Percentiles rank a stretch among this genome's conserved stretches.
phyloP scores from a whole-genome alignment of 805 yeast genomes.

The Blastobotrys attinorum region DNA sequence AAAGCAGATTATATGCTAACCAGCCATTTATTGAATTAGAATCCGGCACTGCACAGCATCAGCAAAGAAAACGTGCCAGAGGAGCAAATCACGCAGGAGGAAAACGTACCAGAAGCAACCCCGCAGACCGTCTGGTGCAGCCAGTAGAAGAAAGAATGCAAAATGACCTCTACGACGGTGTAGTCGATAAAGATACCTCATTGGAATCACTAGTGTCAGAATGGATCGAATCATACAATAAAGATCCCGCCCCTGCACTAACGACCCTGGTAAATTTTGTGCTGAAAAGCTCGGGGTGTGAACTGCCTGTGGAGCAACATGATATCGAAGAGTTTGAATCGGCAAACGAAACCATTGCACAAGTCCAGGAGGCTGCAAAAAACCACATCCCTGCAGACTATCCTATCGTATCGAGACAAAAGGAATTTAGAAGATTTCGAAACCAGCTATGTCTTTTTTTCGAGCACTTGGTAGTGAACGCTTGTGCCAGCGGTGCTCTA shows the following conservation, averaged over 20 bases:
- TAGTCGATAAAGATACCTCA: conserved; percentile 42
- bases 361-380: conserved; percentile 53
- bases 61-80: neutral
- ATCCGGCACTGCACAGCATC: too few species aligned
- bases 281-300: conserved; percentile 65
- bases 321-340: conserved; percentile 66
- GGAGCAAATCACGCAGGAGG: neutral
- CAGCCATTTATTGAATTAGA: too few species aligned
- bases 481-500: conserved; percentile 11
- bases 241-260: conserved; percentile 40
- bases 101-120: neutral
- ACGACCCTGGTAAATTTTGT: conserved; percentile 60
- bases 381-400: conserved; percentile 60
- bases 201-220: conserved; percentile 44
- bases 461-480: conserved; percentile 7
- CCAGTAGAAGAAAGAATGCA: conserved; percentile 9
- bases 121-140: neutral
- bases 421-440: conserved; percentile 41
- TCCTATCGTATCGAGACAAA: conserved; percentile 51
- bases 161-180: conserved; percentile 30
- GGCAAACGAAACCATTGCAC: conserved; percentile 65
- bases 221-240: conserved; percentile 49
- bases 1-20: too few species aligned
- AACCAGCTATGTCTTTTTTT: conserved; percentile 51
- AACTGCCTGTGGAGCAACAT: conserved; percentile 58